These are phyloP conservation scores for Atalantia buxifolia DNA, from an alignment of 345 rosid species.

Conservation along the genomic window DNA sequence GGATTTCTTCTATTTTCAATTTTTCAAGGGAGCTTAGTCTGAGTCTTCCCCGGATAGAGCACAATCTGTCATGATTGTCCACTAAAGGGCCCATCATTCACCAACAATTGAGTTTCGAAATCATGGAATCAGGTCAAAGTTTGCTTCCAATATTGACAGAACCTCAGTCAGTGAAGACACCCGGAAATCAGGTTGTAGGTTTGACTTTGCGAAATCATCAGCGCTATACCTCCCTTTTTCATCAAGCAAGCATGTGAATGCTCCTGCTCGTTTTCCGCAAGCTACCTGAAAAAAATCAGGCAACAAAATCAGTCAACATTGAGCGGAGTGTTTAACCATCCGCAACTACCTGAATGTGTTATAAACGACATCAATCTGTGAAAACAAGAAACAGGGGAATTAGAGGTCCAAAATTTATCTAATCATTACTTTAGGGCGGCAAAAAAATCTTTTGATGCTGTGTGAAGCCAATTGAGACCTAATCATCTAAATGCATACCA, in stretches of 20 bases:
- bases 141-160: slow-evolving; percentile 52
- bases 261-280: slow-evolving; percentile 89
- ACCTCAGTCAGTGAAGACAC: slow-evolving; percentile 66
- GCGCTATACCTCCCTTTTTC: slow-evolving; percentile 61
- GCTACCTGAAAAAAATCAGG: slow-evolving; percentile 49
- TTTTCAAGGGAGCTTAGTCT: background rate
- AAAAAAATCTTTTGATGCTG: background rate
- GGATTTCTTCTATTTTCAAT: background rate
- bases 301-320: background rate
- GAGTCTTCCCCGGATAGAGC: background rate
- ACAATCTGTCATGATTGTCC: background rate
- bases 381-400: background rate
- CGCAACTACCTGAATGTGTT: background rate
- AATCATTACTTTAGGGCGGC: background rate
- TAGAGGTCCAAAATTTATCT: background rate
- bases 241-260: slow-evolving; percentile 89
- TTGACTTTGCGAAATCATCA: slow-evolving; percentile 46
- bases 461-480: background rate
- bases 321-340: background rate
- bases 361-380: background rate
- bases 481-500: background rate
- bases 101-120: background rate
- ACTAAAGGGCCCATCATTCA: background rate
- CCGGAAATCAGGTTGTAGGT: slow-evolving; percentile 68
- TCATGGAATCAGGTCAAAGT: slow-evolving; percentile 62